Conservation (phyloP, 2,329 filamentous ascomycete genomes). For the Peltaster fructicola region DNA sequence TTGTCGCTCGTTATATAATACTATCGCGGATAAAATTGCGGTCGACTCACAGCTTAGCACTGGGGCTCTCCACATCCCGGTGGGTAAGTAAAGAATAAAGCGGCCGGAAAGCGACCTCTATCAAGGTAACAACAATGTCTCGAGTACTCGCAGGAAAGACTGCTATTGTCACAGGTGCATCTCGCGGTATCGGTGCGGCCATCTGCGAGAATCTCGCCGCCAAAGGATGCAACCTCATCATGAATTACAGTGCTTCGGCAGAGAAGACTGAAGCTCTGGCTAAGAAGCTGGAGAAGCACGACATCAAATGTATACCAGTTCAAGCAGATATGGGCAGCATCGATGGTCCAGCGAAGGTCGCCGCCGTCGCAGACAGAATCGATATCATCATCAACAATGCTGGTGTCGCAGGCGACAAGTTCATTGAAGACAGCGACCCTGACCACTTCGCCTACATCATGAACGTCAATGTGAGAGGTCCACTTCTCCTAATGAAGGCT, state of each 20-base stretch:
- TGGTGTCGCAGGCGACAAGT: slow-evolving; percentile 47
- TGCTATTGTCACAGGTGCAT: slow-evolving; percentile 63
- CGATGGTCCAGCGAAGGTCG: slow-evolving; percentile 40
- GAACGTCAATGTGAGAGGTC: slow-evolving; percentile 66
- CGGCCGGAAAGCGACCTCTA: not conserved
- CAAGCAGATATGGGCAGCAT: slow-evolving; percentile 55
- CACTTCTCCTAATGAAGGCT: slow-evolving; percentile 60
- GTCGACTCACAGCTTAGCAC: too few species aligned
- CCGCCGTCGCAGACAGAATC: slow-evolving; percentile 43
- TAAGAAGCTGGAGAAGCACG: slow-evolving; percentile 38
- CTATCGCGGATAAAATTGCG: too few species aligned
- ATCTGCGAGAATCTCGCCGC: slow-evolving; percentile 52
- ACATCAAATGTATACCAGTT: slow-evolving; percentile 41
- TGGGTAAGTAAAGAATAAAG: too few species aligned
- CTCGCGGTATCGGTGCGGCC: slow-evolving; percentile 57
- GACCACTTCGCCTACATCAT: slow-evolving; percentile 56
- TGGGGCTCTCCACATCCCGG: too few species aligned
- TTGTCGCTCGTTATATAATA: too few species aligned
- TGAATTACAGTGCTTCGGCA: slow-evolving; percentile 54
- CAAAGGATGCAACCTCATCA: slow-evolving; percentile 50
- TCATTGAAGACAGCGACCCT: slow-evolving; percentile 42
- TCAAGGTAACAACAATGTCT: slow-evolving; percentile 21
- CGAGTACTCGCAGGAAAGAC: slow-evolving; percentile 48
- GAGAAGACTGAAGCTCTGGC: slow-evolving; percentile 36
- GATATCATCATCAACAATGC: slow-evolving; percentile 85